Conservation (phyloP, 1,284 basidiomycete genomes). For the Sporisorium graminicola region DNA sequence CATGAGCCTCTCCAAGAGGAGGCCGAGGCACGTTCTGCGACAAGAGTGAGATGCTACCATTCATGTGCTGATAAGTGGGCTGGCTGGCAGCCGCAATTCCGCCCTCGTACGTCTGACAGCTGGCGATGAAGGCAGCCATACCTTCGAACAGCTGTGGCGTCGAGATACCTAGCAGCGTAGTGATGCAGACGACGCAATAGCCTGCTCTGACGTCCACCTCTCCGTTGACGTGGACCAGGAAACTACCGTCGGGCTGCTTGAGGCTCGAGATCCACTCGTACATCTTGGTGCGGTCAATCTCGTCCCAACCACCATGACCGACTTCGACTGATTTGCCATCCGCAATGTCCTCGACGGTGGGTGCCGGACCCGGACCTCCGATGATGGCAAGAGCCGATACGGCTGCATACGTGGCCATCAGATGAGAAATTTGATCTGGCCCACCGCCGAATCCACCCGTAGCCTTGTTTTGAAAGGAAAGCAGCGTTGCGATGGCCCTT, state of each 20-base stretch:
- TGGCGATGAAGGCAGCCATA: conserved; percentile 73
- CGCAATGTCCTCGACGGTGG: conserved; percentile 46
- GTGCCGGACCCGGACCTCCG: conserved; percentile 74
- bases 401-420: conserved; percentile 90
- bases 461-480: conserved; percentile 63
- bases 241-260: conserved; percentile 94
- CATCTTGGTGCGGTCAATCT: conserved; percentile 74
- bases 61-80: conserved; percentile 72
- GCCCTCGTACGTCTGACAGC: conserved; percentile 97
- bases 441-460: conserved; percentile 91
- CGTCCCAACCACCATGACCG: conserved; percentile 69
- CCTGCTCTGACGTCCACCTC: conserved; percentile 92
- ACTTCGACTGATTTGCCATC: conserved; percentile 74
- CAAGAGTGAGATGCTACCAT: conserved; percentile 21
- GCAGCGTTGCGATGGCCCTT: conserved; percentile 63
- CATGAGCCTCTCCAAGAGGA: conserved; percentile 91
- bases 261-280: conserved; percentile 92
- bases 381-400: conserved; percentile 86
- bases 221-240: conserved; percentile 85
- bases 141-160: conserved; percentile 84
- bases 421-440: conserved; percentile 86
- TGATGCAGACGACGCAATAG: conserved; percentile 81
- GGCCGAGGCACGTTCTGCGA: conserved; percentile 71
- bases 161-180: conserved; percentile 81
- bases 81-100: conserved; percentile 89